A percentile compares a stretch with the other conserved stretches of the same genome.
Evolutionary conservation across 768 basidiomycete species (phyloP).

Genomic region (Chiua virens): DNA sequence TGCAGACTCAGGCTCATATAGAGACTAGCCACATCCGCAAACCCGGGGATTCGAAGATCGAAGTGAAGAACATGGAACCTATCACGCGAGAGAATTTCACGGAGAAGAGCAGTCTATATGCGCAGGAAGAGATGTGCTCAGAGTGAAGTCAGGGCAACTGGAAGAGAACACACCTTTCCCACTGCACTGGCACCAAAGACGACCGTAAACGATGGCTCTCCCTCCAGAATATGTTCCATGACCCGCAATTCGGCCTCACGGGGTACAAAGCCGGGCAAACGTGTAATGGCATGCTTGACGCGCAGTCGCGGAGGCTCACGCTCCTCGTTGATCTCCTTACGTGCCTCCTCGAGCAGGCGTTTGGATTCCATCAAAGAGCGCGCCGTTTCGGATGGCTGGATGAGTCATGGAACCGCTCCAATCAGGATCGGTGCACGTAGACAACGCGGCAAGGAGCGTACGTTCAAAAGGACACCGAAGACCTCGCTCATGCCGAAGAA

Average conservation of each 20-base stretch:
- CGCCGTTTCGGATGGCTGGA: conserved; percentile 79
- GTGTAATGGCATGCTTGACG: conserved; percentile 75
- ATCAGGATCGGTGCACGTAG: conserved; percentile 5
- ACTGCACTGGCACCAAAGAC: conserved; percentile 80
- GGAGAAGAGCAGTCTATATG: conserved; percentile 68
- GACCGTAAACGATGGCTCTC: conserved; percentile 76
- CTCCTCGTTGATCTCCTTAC: conserved; percentile 69
- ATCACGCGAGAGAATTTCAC: conserved; percentile 69
- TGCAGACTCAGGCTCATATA: conserved; percentile 77
- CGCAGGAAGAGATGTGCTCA: not conserved
- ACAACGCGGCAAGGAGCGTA: conserved; percentile 35
- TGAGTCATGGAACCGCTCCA: conserved; percentile 4
- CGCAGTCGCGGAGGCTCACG: conserved; percentile 65
- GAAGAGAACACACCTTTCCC: conserved; percentile 59
- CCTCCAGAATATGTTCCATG: conserved; percentile 61
- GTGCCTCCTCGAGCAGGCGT: conserved; percentile 73
- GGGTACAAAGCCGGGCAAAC: conserved; percentile 71
- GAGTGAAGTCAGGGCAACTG: not conserved
- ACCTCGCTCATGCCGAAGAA: conserved; percentile 83
- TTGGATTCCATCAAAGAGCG: conserved; percentile 79
- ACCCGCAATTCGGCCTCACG: conserved; percentile 65
- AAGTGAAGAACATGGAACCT: conserved; percentile 81
- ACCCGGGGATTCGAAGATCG: conserved; percentile 81
- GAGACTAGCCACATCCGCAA: conserved; percentile 76
- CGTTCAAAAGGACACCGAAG: conserved; percentile 71